phyloP scores from a whole-genome alignment of 371 early-diverging fungal genomes.

The Syncephalastrum contaminatum region DNA sequence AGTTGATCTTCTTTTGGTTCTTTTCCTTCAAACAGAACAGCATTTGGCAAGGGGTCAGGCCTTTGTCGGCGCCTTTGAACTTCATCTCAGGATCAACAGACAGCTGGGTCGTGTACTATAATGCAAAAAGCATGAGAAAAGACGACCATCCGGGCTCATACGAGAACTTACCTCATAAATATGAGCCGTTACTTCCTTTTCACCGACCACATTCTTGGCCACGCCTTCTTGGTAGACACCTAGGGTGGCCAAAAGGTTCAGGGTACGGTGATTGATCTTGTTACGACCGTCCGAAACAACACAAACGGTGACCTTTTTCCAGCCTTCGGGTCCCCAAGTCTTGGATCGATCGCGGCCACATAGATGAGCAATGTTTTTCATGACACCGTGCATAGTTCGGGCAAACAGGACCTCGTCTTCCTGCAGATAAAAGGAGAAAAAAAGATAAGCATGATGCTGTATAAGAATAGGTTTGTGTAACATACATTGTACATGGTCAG shows the following conservation, averaged over 20 bases:
- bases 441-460: slow-evolving; percentile 1
- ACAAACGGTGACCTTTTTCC: slow-evolving; percentile 93
- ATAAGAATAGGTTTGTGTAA: slow-evolving; percentile 5
- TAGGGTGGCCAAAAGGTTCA: slow-evolving; percentile 74
- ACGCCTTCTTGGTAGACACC: slow-evolving; percentile 84
- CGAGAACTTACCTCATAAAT: slow-evolving; percentile 63
- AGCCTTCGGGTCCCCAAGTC: slow-evolving; percentile 88
- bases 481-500: slow-evolving; percentile 83
- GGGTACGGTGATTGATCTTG: slow-evolving; percentile 64
- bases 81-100: slow-evolving; percentile 74
- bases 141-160: neutral
- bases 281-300: slow-evolving; percentile 75
- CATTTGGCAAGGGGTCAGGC: slow-evolving; percentile 87
- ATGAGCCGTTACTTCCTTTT: slow-evolving; percentile 70
- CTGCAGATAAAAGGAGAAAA: slow-evolving; percentile 19
- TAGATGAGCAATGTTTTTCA: slow-evolving; percentile 90
- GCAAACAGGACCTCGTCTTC: slow-evolving; percentile 91
- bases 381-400: slow-evolving; percentile 87
- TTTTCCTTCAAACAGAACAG: slow-evolving; percentile 93
- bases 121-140: slow-evolving; percentile 12
- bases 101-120: slow-evolving; percentile 87
- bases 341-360: slow-evolving; percentile 76
- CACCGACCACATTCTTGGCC: slow-evolving; percentile 68
- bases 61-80: slow-evolving; percentile 72
- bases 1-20: slow-evolving; percentile 92